Base-by-base conservation (phyloP, 176 grass and related monocot genomes). In the Zoysia japonica region DNA sequence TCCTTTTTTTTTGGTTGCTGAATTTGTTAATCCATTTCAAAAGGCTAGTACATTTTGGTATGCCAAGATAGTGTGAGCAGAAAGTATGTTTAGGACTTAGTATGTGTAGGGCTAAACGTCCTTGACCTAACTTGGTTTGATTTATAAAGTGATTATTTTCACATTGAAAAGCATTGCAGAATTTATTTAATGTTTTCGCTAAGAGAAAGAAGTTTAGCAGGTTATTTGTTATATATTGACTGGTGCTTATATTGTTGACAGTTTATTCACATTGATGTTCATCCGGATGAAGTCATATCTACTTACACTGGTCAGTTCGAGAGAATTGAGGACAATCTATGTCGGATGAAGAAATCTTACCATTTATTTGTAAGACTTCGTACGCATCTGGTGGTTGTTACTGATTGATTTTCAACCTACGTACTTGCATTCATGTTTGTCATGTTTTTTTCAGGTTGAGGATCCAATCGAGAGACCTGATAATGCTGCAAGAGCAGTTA, bases 401-500 rank as follows among this genome's bases (percentile, higher is more conserved):
- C 9, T 71, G n/a, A 71, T 71, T 37, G 68, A 80, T 66, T 67
- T 2, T 86, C 75, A 79, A 63, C 64, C 57, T 70, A 55, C 28
- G 47, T 12, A 59, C 41, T 71, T 73, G 65, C 42, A 48, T 14
- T 62, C 63, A 15, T 81, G 74, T 28, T 28, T n/a, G 6, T 65
- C 39, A 10, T 49, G 54, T 17, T 50, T 70, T 37, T 68, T 59
- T 49, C 75, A 89, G 87, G 63, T 89, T 50, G 87, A 89, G 71
- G 87, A 89, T 74, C 82, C 87, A 4, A 85, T 81, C 47, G 77
- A 89, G 76, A 71, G 83, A 84, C 77, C 87, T 11, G 82, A 89
- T 74, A 89, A 89, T 69, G 51, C 87, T n/a, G 82, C 87, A 47
- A 72, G 87, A 63, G 52, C 87, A 15, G 87, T 89, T n/a, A 35